Evolutionary conservation across 768 basidiomycete genomes (phyloP).

Genomic region (Lactarius deliciosus): DNA sequence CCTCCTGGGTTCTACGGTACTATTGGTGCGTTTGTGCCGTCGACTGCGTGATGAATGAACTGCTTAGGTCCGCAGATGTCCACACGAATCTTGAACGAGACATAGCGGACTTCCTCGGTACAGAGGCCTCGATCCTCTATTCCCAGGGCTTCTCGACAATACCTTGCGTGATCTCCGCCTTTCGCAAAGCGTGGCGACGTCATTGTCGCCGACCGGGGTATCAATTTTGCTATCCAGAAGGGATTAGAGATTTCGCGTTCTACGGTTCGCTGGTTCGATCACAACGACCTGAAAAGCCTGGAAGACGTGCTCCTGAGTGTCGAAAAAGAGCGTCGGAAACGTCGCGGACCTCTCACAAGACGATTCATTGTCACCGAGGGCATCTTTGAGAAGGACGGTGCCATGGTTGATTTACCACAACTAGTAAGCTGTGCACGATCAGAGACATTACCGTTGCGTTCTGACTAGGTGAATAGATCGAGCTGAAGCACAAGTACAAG

Average conservation of each 20-base stretch:
- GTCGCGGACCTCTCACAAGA: slow-evolving; percentile 76
- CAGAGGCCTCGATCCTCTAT: slow-evolving; percentile 88
- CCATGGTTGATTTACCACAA: slow-evolving; percentile 88
- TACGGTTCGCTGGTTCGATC: slow-evolving; percentile 93
- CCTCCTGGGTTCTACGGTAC: slow-evolving; percentile 98
- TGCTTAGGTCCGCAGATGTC: slow-evolving; percentile 59
- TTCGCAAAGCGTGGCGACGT: slow-evolving; percentile 98
- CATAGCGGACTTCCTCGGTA: slow-evolving; percentile 87
- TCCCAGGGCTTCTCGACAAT: slow-evolving; percentile 92
- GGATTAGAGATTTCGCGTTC: slow-evolving; percentile 92
- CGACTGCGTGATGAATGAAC: background rate
- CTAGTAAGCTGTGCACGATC: slow-evolving; percentile 55
- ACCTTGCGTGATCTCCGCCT: slow-evolving; percentile 92
- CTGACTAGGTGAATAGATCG: slow-evolving; percentile 57
- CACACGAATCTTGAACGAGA: slow-evolving; percentile 88
- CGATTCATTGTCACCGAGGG: slow-evolving; percentile 97
- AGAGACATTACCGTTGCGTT: background rate
- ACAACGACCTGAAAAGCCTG: slow-evolving; percentile 88
- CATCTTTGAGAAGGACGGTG: slow-evolving; percentile 93
- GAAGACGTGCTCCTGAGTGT: slow-evolving; percentile 83
- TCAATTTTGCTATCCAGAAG: slow-evolving; percentile 94
- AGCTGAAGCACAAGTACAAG: slow-evolving; percentile 93
- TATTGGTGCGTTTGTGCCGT: slow-evolving; percentile 57
- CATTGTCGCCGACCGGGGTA: slow-evolving; percentile 97
- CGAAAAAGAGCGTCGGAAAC: slow-evolving; percentile 87